A percentile compares a stretch with the other conserved stretches of the same genome.
Evolutionary conservation across 2,329 filamentous ascomycete species (phyloP).

Genomic region (Rasamsonia emersonii): DNA sequence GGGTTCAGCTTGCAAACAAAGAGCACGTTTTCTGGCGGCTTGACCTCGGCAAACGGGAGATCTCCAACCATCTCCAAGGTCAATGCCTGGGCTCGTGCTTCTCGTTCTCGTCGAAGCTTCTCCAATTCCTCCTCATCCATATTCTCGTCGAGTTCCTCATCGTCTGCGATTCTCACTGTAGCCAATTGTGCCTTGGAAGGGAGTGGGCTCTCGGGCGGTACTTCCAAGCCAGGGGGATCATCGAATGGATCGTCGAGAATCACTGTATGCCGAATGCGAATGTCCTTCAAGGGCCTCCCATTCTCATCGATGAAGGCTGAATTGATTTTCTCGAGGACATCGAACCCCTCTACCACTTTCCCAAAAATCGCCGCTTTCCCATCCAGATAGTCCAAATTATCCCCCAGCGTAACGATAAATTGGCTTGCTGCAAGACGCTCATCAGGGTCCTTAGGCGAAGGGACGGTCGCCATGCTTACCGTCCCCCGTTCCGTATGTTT

Average conservation of each 20-base stretch:
- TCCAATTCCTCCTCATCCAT: conserved; percentile 75
- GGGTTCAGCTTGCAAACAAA: conserved; percentile 99
- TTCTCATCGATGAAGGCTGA: conserved; percentile 76
- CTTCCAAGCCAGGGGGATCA: conserved; percentile 67
- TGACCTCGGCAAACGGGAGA: conserved; percentile 92
- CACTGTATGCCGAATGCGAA: conserved; percentile 86
- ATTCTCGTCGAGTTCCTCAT: conserved; percentile 70
- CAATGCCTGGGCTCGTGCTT: conserved; percentile 86
- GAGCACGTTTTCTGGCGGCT: conserved; percentile 90
- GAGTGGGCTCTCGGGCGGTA: conserved; percentile 69
- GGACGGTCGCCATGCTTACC: conserved; percentile 94
- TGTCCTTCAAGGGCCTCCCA: conserved; percentile 83
- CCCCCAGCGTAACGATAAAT: conserved; percentile 85
- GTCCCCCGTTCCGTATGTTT: conserved; percentile 86
- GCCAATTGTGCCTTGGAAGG: conserved; percentile 80
- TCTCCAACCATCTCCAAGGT: conserved; percentile 98
- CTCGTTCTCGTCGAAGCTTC: conserved; percentile 71
- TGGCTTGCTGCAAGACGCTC: conserved; percentile 78
- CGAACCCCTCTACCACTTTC: conserved; percentile 91
- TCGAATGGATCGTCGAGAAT: conserved; percentile 86
- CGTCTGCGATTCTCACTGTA: conserved; percentile 84
- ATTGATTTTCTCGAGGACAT: conserved; percentile 89
- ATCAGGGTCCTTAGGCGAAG: conserved; percentile 66
- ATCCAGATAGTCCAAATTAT: conserved; percentile 82
- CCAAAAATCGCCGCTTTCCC: conserved; percentile 93